Base-by-base conservation (phyloP, 305 asterid species). In the Fraxinus ornus region DNA sequence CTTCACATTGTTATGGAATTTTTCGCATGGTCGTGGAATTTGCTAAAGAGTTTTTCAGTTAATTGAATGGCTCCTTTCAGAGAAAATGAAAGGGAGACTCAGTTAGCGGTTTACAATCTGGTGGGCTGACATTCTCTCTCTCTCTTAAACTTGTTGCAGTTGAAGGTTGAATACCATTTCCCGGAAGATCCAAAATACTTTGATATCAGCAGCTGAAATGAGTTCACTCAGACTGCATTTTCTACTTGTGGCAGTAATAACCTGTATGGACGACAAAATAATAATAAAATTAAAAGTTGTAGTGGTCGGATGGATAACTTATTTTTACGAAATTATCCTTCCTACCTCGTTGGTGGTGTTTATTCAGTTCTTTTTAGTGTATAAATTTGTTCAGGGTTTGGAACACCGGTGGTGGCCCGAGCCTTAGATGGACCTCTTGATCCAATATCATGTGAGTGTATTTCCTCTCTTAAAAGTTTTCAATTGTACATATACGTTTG, bases 121-220 rank as follows among this genome's bases (percentile, higher is more conserved):
- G 55, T 19, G 15, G 64, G 19, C 75, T 86, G 32, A 84, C 74
- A 3, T 9, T 37, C 44, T 37, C 44, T 44, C 52, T 24, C 79
- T 80, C 3, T 33, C 49, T 55, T 35, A 62, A 75, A 81, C 41
- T 73, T 13, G 30, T 81, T 87, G 92, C 97, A 93, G 97, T 84
- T 91, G 86, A 89, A 85, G 35, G 92, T 93, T 17, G 95, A 89
- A 72, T 90, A 91, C 84, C 91, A 93, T 83, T 91, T 88, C 83
- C 97, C 97, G 13, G 92, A 91, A 87, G 91, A 91, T 87, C 95
- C 95, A 13, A 91, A 89, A 79, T 93, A 90, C 91, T 93, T 90
- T 41, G 91, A 89, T 41, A 87, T 90, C 79, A 82, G 93, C 90
- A 82, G 90, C 89, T 91, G 86, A 86, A 79, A 49, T 39, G 62